A percentile compares a stretch with the other conserved stretches of the same genome.
Evolutionary conservation across 2,329 filamentous ascomycete genomes (phyloP).

Genomic region (Claviceps sp.): DNA sequence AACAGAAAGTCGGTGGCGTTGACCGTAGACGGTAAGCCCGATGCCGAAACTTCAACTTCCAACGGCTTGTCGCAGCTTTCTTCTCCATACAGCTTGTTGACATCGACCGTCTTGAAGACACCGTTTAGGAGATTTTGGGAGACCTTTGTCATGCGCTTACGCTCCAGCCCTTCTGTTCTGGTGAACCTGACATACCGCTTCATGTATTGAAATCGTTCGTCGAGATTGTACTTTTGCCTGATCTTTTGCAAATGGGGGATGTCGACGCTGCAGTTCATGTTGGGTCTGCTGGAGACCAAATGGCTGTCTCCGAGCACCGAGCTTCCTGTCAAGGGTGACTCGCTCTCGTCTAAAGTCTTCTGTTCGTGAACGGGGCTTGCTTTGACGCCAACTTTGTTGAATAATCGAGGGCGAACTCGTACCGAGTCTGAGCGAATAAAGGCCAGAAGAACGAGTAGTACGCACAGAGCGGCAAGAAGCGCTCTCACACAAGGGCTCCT

Average conservation of each 20-base stretch:
- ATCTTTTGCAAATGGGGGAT: constrained; percentile 30
- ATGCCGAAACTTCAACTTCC: constrained; percentile 36
- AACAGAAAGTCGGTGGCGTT: constrained; percentile 46
- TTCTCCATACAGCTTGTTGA: constrained; percentile 26
- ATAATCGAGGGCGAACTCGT: constrained; percentile 26
- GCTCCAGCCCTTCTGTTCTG: constrained; percentile 31
- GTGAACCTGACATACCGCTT: constrained; percentile 41
- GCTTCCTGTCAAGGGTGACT: constrained; percentile 8
- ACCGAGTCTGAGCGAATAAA: constrained; percentile 28
- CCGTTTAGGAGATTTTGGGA: constrained; percentile 33
- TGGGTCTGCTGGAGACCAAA: constrained; percentile 12
- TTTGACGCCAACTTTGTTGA: constrained; percentile 20
- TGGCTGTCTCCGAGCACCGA: constrained; percentile 7
- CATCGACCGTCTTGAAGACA: constrained; percentile 33
- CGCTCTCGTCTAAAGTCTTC: constrained; percentile 15
- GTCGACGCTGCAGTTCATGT: constrained; percentile 38
- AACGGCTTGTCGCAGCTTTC: constrained; percentile 35
- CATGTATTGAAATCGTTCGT: constrained; percentile 39
- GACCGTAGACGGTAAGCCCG: constrained; percentile 34
- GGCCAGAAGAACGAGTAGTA: constrained; percentile 28
- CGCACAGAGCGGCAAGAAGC: constrained; percentile 27
- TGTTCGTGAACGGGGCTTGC: constrained; percentile 15
- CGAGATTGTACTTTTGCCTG: constrained; percentile 32
- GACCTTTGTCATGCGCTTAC: constrained; percentile 38
- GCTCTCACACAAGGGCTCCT: constrained; percentile 33